These are phyloP conservation scores for Camelina laxa DNA, from an alignment of 345 rosid genomes.

Conservation along the genomic window DNA sequence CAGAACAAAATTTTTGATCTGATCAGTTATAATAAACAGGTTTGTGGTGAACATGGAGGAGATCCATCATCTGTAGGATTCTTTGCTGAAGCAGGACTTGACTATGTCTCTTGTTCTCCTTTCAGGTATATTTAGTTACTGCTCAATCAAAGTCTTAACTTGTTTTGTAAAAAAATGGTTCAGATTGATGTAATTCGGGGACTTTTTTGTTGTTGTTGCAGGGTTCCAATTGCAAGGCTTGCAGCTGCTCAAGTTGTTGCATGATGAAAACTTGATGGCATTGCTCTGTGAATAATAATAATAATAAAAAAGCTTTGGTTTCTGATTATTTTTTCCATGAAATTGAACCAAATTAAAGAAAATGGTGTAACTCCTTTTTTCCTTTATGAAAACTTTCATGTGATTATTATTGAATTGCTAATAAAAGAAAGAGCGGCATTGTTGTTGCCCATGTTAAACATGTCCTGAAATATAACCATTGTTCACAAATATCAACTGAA, in stretches of 20 bases:
- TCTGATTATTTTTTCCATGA: not conserved
- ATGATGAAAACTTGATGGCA: constrained; percentile 28
- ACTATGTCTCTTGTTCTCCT: constrained; percentile 96
- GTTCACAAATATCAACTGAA: not conserved
- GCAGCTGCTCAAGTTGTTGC: constrained; percentile 89
- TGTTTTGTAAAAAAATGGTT: too few species aligned
- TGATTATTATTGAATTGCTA: not conserved
- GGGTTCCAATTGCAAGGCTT: constrained; percentile 95
- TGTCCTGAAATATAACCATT: too few species aligned
- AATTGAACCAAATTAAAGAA: constrained; percentile 22
- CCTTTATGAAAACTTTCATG: constrained; percentile 24
- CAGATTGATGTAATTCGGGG: not conserved
- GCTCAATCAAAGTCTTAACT: too few species aligned
- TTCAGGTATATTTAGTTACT: constrained; percentile 59
- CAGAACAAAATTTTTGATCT: not conserved
- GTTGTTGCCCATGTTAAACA: too few species aligned
- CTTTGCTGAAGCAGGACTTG: constrained; percentile 86
- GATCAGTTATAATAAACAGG: constrained; percentile 46
- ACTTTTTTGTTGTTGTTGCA: constrained; percentile 10
- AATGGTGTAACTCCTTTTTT: not conserved
- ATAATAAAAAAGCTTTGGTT: constrained; percentile 6
- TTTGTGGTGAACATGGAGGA: constrained; percentile 98
- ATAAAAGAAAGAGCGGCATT: too few species aligned
- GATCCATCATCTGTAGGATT: constrained; percentile 94
- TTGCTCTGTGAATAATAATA: constrained; percentile 24